Conservation (phyloP, 495 filamentous ascomycete genomes). For the Aspergillus homomorphus region DNA sequence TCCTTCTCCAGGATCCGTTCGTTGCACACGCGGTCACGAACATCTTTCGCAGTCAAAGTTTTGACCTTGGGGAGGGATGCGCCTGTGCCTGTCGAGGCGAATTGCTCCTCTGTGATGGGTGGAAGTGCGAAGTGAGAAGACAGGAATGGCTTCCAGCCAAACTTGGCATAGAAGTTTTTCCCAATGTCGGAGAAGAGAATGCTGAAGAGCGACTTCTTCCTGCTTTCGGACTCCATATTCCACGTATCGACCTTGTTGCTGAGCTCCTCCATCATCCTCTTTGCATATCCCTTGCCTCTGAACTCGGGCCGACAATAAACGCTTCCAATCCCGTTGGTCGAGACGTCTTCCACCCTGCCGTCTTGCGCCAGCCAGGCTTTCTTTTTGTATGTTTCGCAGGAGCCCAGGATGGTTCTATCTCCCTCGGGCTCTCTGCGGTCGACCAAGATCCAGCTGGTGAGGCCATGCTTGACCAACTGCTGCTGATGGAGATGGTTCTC, state of each 20-base stretch:
- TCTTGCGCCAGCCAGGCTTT: constrained; percentile 55
- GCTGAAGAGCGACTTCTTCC: constrained; percentile 53
- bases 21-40: constrained; percentile 37
- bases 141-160: constrained; percentile 74
- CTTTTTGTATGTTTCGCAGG: constrained; percentile 83
- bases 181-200: constrained; percentile 94
- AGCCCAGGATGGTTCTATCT: constrained; percentile 63
- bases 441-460: constrained; percentile 86
- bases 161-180: constrained; percentile 80
- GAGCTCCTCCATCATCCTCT: constrained; percentile 62
- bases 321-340: constrained; percentile 79
- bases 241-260: constrained; percentile 50
- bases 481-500: constrained; percentile 70
- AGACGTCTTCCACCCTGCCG: constrained; percentile 55
- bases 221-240: constrained; percentile 42
- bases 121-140: constrained; percentile 68
- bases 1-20: constrained; percentile 30
- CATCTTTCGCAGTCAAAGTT: constrained; percentile 27
- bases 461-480: constrained; percentile 63
- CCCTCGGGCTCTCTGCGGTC: constrained; percentile 48
- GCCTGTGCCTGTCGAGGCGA: constrained; percentile 13
- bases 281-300: constrained; percentile 75
- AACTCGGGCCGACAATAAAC: constrained; percentile 77
- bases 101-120: constrained; percentile 32
- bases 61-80: constrained; percentile 18